Conservation (phyloP, 2,329 filamentous ascomycete genomes). For the Fusarium duplospermum region DNA sequence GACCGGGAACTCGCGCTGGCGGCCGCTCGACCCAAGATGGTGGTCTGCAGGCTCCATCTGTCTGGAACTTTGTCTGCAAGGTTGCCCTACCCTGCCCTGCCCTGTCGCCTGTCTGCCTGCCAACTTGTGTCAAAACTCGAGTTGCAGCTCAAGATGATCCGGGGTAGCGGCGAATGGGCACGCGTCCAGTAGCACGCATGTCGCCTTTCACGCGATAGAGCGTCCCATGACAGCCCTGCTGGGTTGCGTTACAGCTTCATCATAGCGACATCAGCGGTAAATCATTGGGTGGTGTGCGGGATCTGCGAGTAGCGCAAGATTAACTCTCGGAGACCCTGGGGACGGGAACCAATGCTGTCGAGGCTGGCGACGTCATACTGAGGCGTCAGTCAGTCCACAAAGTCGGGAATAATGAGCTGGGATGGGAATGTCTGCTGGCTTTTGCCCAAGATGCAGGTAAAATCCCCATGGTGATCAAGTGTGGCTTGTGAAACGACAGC, state of each 20-base stretch:
- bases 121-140: conserved; percentile 12
- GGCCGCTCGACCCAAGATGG: background rate
- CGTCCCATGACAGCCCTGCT: conserved; percentile 1
- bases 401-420: background rate
- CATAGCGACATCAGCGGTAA: conserved; percentile 21
- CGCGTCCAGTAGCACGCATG: background rate
- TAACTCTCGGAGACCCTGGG: conserved; percentile 13
- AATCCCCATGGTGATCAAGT: conserved; percentile 30
- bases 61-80: conserved; percentile 6
- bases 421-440: conserved; percentile 32
- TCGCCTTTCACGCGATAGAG: conserved; percentile 1
- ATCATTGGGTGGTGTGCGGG: background rate
- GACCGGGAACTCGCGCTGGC: conserved; percentile 19
- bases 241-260: conserved; percentile 16
- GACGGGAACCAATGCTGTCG: conserved; percentile 16
- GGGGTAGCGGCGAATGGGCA: conserved; percentile 28
- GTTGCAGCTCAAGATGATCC: conserved; percentile 14
- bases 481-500: conserved; percentile 18
- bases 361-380: conserved; percentile 20
- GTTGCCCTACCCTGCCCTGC: conserved; percentile 11
- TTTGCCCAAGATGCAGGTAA: conserved; percentile 10
- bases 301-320: conserved; percentile 19
- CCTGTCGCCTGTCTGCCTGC: conserved; percentile 4
- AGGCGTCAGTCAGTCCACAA: background rate
- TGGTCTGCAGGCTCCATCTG: background rate